A percentile compares a stretch with the other conserved stretches of the same genome.
Conservation (phyloP, 345 rosid species). For the Citropsis articulata region DNA sequence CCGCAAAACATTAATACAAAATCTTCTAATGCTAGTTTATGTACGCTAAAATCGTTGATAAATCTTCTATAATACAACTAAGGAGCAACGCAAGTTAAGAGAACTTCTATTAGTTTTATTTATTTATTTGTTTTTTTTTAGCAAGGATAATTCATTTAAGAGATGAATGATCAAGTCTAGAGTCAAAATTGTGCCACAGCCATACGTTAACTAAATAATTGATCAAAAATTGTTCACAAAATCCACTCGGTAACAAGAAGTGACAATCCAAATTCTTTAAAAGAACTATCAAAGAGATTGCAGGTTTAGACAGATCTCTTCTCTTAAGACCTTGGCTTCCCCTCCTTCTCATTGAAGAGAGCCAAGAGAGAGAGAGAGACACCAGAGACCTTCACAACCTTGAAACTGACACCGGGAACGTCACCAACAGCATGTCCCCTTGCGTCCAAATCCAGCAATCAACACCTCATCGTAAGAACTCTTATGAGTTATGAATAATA, state of each 20-base stretch:
- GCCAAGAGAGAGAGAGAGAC: constrained; percentile 68
- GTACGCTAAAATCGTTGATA: no score
- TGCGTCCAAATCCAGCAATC: constrained; percentile 77
- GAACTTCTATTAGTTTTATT: no score
- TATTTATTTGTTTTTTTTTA: no score
- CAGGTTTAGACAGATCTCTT: not conserved
- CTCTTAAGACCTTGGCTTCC: constrained; percentile 71
- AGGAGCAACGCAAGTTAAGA: no score
- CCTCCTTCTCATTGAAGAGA: constrained; percentile 76
- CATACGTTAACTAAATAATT: constrained; percentile 3
- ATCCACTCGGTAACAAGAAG: constrained; percentile 6
- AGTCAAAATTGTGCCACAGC: not conserved
- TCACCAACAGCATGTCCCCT: constrained; percentile 86
- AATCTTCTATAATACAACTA: no score
- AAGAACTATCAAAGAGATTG: not conserved
- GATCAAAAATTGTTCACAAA: constrained; percentile 16
- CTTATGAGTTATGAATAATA: no score
- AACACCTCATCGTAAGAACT: constrained; percentile 47
- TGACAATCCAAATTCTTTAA: constrained; percentile 7
- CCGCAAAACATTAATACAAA: no score
- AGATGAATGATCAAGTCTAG: not conserved
- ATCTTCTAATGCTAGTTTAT: no score
- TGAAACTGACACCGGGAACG: constrained; percentile 85
- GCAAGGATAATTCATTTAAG: not conserved
- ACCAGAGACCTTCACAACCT: constrained; percentile 83